Conservation (phyloP, 2,329 filamentous ascomycete species). For the Cordyceps cateniannulata region DNA sequence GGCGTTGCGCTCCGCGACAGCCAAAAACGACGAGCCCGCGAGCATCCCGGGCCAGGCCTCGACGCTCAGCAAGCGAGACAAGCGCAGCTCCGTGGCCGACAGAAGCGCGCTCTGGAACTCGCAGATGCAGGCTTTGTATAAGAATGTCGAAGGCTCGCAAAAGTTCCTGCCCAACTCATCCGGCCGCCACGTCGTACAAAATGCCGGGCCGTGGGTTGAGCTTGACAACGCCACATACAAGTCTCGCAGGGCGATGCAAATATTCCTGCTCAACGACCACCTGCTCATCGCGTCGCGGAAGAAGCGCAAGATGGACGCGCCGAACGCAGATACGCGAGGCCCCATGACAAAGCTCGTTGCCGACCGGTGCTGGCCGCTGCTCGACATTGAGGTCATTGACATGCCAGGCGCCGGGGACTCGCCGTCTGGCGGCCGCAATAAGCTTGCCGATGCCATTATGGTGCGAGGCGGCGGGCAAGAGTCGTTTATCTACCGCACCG, state of each 20-base stretch:
- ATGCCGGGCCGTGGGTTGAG: slow-evolving; percentile 91
- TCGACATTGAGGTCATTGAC: slow-evolving; percentile 90
- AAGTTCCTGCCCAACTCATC: slow-evolving; percentile 89
- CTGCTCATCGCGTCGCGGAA: slow-evolving; percentile 85
- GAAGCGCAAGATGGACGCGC: slow-evolving; percentile 76
- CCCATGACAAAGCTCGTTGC: slow-evolving; percentile 74
- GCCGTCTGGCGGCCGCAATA: slow-evolving; percentile 46
- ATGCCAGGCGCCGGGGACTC: slow-evolving; percentile 62
- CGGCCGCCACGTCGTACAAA: slow-evolving; percentile 89
- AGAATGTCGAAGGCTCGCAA: slow-evolving; percentile 94
- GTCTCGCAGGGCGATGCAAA: slow-evolving; percentile 77
- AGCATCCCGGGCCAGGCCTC: slow-evolving; percentile 44
- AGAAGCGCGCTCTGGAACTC: slow-evolving; percentile 61
- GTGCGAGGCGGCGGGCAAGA: slow-evolving; percentile 79
- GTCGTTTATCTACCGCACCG: slow-evolving; percentile 89
- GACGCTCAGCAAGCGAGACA: slow-evolving; percentile 63
- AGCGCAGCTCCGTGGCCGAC: slow-evolving; percentile 80
- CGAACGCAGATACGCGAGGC: slow-evolving; percentile 41
- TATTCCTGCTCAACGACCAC: slow-evolving; percentile 92
- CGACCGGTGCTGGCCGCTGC: slow-evolving; percentile 86
- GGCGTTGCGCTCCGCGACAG: slow-evolving; percentile 55
- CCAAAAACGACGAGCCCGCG: slow-evolving; percentile 41
- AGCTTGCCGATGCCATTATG: slow-evolving; percentile 80
- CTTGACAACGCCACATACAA: slow-evolving; percentile 97
- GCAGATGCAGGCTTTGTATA: slow-evolving; percentile 75